phyloP scores from a whole-genome alignment of 1,139 yeast genomes.

The Keqinozyma sinolaborantium region DNA sequence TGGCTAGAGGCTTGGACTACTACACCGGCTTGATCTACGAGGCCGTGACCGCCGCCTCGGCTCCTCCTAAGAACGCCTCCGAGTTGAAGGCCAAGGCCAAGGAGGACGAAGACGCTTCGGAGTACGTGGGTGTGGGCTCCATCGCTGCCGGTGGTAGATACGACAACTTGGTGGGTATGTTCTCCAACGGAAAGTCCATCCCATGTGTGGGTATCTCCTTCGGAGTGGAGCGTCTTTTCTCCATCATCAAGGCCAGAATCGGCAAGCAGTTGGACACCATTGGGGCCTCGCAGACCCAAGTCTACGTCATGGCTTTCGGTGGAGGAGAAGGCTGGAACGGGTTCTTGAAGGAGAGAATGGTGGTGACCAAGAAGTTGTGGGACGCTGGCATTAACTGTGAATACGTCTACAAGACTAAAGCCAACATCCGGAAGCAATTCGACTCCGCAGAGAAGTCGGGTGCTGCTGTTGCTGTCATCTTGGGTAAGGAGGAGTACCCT shows the following conservation, averaged over 20 bases:
- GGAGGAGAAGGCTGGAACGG: conserved; percentile 97
- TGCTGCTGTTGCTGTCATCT: conserved; percentile 83
- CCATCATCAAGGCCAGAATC: conserved; percentile 77
- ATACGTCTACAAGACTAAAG: conserved; percentile 86
- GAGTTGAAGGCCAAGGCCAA: conserved; percentile 57
- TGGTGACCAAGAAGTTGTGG: conserved; percentile 80
- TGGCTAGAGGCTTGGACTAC: conserved; percentile 96
- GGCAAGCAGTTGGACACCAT: conserved; percentile 51
- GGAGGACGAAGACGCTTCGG: conserved; percentile 86
- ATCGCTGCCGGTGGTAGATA: conserved; percentile 99
- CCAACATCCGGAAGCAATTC: conserved; percentile 91
- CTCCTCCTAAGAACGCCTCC: conserved; percentile 81
- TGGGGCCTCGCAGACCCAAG: conserved; percentile 86
- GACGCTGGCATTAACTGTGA: conserved; percentile 85
- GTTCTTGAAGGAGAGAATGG: conserved; percentile 86
- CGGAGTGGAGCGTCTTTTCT: conserved; percentile 93
- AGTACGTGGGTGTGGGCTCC: conserved; percentile 96
- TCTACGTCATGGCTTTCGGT: conserved; percentile 95
- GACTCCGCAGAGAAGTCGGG: conserved; percentile 97
- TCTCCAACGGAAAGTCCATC: conserved; percentile 85
- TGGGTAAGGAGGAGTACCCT: conserved; percentile 90
- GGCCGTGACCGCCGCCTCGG: conserved; percentile 91
- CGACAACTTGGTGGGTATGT: conserved; percentile 95
- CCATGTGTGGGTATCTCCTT: conserved; percentile 98
- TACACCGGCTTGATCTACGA: conserved; percentile 96